A percentile compares a stretch with the other conserved stretches of the same genome.
phyloP scores from a whole-genome alignment of 768 basidiomycete species.

The Macrolepiota fuliginosa region DNA sequence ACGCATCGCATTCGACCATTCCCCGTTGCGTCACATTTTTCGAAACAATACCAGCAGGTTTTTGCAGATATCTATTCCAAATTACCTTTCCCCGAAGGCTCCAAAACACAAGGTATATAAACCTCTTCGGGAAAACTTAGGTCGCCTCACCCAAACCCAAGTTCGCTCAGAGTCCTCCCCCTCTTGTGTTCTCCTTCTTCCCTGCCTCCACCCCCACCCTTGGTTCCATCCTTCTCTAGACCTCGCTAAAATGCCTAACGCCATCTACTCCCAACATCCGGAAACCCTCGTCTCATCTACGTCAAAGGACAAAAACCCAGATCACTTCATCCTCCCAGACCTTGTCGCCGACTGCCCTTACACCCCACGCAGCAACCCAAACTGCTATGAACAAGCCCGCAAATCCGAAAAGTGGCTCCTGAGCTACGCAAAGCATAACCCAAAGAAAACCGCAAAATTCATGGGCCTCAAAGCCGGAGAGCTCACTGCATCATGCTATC shows the following conservation, averaged over 20 bases:
- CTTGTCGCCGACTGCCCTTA: slow-evolving; percentile 51
- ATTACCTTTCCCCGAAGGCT: not conserved
- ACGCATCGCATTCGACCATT: not conserved
- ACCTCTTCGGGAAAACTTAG: not conserved
- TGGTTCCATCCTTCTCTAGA: not conserved
- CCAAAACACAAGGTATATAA: not conserved
- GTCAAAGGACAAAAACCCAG: slow-evolving; percentile 16
- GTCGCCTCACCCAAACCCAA: not conserved
- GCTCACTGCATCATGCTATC: slow-evolving; percentile 65
- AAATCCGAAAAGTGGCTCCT: slow-evolving; percentile 51
- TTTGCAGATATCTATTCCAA: not conserved
- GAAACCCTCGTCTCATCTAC: not conserved
- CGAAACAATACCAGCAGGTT: not conserved
- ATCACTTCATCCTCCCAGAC: slow-evolving; percentile 50
- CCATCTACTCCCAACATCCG: not conserved
- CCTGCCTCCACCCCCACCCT: not conserved
- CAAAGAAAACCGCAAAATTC: slow-evolving; percentile 42
- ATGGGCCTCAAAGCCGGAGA: slow-evolving; percentile 63
- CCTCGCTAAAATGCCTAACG: not conserved
- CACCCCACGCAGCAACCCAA: slow-evolving; percentile 36
- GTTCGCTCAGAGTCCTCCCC: not conserved
- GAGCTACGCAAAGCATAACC: slow-evolving; percentile 36
- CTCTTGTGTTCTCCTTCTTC: not conserved
- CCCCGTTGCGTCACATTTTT: not conserved
- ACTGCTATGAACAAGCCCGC: slow-evolving; percentile 41